Conservation (phyloP, 768 basidiomycete species). For the Lentinula aciculospora region DNA sequence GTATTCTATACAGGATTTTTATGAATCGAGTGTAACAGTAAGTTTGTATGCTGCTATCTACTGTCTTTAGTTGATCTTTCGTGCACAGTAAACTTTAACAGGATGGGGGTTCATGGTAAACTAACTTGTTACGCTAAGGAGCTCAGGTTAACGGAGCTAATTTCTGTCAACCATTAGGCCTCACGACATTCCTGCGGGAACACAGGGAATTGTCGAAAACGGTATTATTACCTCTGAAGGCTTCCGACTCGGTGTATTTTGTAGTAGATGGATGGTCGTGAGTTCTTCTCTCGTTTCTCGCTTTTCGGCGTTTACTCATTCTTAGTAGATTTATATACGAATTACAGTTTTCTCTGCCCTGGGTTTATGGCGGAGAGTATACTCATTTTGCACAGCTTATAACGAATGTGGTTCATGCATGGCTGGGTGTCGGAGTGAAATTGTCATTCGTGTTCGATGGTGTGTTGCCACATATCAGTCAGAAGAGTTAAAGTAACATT, state of each 20-base stretch:
- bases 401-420: conserved; percentile 49
- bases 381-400: conserved; percentile 45
- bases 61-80: too few species aligned
- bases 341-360: conserved; percentile 61
- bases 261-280: conserved; percentile 88
- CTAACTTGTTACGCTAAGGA: not conserved
- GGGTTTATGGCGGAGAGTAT: conserved; percentile 88
- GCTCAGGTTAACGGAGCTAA: not conserved
- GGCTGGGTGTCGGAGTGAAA: conserved; percentile 59
- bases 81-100: not conserved
- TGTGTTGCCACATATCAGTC: conserved; percentile 18
- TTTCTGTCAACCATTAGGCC: conserved; percentile 20
- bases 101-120: not conserved
- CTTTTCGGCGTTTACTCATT: conserved; percentile 7
- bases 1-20: not conserved
- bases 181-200: conserved; percentile 48
- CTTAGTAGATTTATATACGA: conserved; percentile 67
- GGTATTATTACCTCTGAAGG: conserved; percentile 15
- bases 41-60: too few species aligned
- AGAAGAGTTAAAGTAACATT: conserved; percentile 6
- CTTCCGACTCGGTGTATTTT: conserved; percentile 33
- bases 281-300: conserved; percentile 29
- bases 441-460: conserved; percentile 83
- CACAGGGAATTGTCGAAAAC: conserved; percentile 38
- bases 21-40: not conserved